A percentile compares a stretch with the other conserved stretches of the same genome.
Conservation (phyloP, 2,329 filamentous ascomycete genomes). For the Sarocladium strictum region DNA sequence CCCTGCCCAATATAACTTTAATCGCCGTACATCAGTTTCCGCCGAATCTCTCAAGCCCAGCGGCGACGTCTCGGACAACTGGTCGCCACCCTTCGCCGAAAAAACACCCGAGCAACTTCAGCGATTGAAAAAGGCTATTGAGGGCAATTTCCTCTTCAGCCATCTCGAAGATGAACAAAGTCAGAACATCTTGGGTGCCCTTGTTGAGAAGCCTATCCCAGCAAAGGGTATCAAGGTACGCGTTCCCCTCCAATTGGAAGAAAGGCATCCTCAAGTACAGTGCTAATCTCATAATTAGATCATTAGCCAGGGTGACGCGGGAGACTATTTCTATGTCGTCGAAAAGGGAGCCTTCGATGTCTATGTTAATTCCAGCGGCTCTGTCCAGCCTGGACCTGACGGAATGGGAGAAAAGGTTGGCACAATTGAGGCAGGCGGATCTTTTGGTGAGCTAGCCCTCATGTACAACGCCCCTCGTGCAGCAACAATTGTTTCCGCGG, state of each 20-base stretch:
- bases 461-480: constrained; percentile 99
- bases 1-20: constrained; percentile 90
- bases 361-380: constrained; percentile 74
- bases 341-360: constrained; percentile 88
- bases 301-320: constrained; percentile 90
- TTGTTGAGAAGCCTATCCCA: constrained; percentile 93
- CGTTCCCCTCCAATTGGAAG: neutral
- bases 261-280: neutral
- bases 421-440: constrained; percentile 79
- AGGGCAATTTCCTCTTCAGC: constrained; percentile 87
- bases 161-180: constrained; percentile 93
- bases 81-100: constrained; percentile 77
- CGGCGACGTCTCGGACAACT: constrained; percentile 70
- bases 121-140: constrained; percentile 75
- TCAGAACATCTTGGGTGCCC: constrained; percentile 76
- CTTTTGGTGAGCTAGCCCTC: constrained; percentile 91
- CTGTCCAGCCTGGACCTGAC: constrained; percentile 70
- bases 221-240: constrained; percentile 72
- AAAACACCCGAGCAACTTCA: constrained; percentile 78
- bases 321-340: constrained; percentile 97
- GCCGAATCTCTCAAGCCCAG: constrained; percentile 93
- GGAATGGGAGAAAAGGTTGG: constrained; percentile 81
- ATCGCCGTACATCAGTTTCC: constrained; percentile 89
- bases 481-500: constrained; percentile 83
- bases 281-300: constrained; percentile 47